These are phyloP conservation scores for Sodiomyces alkalinus DNA, from an alignment of 2,329 filamentous ascomycete species.

Conservation along the genomic window DNA sequence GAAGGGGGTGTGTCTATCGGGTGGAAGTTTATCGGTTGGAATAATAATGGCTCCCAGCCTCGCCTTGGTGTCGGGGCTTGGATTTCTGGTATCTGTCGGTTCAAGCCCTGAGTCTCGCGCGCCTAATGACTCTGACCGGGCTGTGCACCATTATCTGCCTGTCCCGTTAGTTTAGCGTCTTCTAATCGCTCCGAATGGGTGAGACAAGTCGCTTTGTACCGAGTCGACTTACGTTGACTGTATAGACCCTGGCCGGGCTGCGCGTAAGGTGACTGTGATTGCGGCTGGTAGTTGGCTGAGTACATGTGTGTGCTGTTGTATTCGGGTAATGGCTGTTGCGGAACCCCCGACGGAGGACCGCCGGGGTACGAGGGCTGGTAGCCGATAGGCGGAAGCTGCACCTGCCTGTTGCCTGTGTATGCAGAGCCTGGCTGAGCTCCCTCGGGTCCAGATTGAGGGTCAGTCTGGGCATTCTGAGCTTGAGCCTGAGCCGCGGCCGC, in stretches of 20 bases:
- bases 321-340: slow-evolving; percentile 36
- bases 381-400: slow-evolving; percentile 62
- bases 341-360: slow-evolving; percentile 34
- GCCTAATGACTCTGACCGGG: slow-evolving; percentile 6
- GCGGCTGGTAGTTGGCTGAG: slow-evolving; percentile 35
- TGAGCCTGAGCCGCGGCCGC: slow-evolving; percentile 32
- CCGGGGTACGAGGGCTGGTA: slow-evolving; percentile 52
- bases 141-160: slow-evolving; percentile 10
- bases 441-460: slow-evolving; percentile 30
- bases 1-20: no score
- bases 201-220: no score
- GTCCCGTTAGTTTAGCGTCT: slow-evolving; percentile 2
- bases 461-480: slow-evolving; percentile 32
- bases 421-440: slow-evolving; percentile 39
- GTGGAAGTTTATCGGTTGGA: no score
- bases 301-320: slow-evolving; percentile 42
- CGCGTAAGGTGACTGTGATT: slow-evolving; percentile 42
- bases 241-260: slow-evolving; percentile 44
- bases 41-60: no score
- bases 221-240: slow-evolving; percentile 32
- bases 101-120: neutral
- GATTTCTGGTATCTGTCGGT: no score
- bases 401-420: slow-evolving; percentile 41
- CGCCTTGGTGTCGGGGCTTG: no score
- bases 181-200: no score